A percentile compares a stretch with the other conserved stretches of the same genome.
Evolutionary conservation across 2,329 filamentous ascomycete genomes (phyloP).

Genomic region (Claviceps pusilla): DNA sequence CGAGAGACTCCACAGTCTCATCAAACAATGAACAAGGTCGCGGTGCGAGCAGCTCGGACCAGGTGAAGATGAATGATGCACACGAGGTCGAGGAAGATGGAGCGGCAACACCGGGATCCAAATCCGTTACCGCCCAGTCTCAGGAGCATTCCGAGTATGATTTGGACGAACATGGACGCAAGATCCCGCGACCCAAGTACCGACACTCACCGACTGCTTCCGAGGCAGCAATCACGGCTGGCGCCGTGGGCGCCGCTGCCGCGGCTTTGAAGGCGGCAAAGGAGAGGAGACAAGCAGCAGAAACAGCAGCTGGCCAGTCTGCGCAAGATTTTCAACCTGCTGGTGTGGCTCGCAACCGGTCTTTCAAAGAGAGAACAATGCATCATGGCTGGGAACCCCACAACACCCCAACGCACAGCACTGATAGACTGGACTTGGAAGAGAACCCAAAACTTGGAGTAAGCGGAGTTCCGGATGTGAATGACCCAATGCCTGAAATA

Average conservation of each 20-base stretch:
- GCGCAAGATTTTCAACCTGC: slow-evolving; percentile 29
- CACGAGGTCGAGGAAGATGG: slow-evolving; percentile 25
- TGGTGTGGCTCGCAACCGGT: slow-evolving; percentile 44
- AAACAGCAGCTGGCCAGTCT: slow-evolving; percentile 16
- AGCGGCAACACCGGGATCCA: slow-evolving; percentile 23
- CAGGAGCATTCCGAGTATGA: slow-evolving; percentile 41
- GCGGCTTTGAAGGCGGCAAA: slow-evolving; percentile 36
- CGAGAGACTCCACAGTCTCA: slow-evolving; percentile 23
- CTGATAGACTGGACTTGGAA: slow-evolving; percentile 40
- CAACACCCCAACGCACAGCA: slow-evolving; percentile 42
- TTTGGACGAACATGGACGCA: slow-evolving; percentile 41
- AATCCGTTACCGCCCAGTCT: slow-evolving; percentile 23
- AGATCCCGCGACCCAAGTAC: slow-evolving; percentile 31
- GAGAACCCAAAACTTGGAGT: slow-evolving; percentile 45
- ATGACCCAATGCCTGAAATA: slow-evolving; percentile 63
- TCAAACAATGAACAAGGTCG: slow-evolving; percentile 20
- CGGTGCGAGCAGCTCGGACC: slow-evolving; percentile 23
- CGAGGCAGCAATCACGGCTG: slow-evolving; percentile 41
- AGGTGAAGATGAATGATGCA: slow-evolving; percentile 26
- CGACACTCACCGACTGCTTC: slow-evolving; percentile 39
- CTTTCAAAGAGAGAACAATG: slow-evolving; percentile 50
- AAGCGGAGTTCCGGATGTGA: slow-evolving; percentile 52
- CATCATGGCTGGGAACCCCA: slow-evolving; percentile 36
- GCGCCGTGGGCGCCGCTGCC: slow-evolving; percentile 38
- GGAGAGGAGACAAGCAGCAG: slow-evolving; percentile 26